Evolutionary conservation across 257 asterid species (phyloP).

Genomic region (Orobanche coerulescens): DNA sequence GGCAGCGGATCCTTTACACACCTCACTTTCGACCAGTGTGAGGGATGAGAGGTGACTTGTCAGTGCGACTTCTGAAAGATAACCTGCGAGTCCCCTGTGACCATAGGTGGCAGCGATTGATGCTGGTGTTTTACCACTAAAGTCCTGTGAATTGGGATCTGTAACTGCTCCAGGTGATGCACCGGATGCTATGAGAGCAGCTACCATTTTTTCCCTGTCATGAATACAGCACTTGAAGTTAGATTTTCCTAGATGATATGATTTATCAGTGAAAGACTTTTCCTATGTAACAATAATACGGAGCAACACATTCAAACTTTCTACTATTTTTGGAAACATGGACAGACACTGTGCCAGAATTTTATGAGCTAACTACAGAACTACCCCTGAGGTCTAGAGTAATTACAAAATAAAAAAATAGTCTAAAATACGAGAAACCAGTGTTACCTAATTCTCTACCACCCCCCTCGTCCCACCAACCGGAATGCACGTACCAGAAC

Average conservation of each 20-base stretch:
- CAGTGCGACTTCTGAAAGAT: slow-evolving; percentile 80
- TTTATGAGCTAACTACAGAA: no score
- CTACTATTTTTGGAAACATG: neutral
- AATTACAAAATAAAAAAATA: no score
- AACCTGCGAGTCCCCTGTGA: slow-evolving; percentile 90
- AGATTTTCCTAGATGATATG: neutral
- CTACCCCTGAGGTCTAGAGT: no score
- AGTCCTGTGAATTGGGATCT: slow-evolving; percentile 74
- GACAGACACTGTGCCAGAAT: no score
- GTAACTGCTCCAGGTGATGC: slow-evolving; percentile 94
- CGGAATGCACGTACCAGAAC: no score
- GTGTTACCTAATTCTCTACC: no score
- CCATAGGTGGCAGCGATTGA: slow-evolving; percentile 64
- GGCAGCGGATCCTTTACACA: slow-evolving; percentile 70
- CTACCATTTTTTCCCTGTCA: slow-evolving; percentile 92
- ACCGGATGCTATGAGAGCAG: slow-evolving; percentile 88
- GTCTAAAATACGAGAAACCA: no score
- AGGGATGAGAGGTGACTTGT: slow-evolving; percentile 90
- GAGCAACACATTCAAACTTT: neutral
- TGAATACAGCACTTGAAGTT: slow-evolving; percentile 12
- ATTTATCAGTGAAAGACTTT: neutral
- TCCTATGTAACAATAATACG: neutral
- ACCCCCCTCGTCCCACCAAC: no score
- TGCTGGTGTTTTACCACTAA: slow-evolving; percentile 79
- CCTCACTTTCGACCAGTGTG: slow-evolving; percentile 56